Evolutionary conservation across 106 monocot species (phyloP).

Genomic region (Acanthochlamys bracteata): DNA sequence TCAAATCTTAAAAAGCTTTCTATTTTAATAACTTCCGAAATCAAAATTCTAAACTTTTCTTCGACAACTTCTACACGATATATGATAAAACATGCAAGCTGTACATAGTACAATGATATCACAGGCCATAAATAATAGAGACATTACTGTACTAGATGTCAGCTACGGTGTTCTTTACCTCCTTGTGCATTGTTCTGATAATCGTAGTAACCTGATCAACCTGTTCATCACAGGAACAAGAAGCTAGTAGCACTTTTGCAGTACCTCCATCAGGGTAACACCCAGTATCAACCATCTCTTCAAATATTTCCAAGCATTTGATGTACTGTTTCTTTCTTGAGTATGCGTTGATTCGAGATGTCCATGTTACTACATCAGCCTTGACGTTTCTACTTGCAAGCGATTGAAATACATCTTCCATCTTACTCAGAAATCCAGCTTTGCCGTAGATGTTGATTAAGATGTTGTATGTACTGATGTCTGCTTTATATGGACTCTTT

Average conservation of each 20-base stretch:
- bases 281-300: conserved; percentile 79
- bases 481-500: conserved; percentile 26
- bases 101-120: too few species aligned
- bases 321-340: conserved; percentile 62
- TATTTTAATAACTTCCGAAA: too few species aligned
- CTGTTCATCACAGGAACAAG: conserved; percentile 66
- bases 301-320: conserved; percentile 76
- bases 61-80: too few species aligned
- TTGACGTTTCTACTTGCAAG: conserved; percentile 26
- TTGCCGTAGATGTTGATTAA: conserved; percentile 71
- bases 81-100: too few species aligned
- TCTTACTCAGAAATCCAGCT: conserved; percentile 53
- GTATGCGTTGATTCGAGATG: conserved; percentile 67
- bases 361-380: conserved; percentile 81
- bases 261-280: conserved; percentile 90
- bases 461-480: conserved; percentile 86
- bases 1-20: too few species aligned
- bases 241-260: conserved; percentile 58
- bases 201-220: conserved; percentile 55
- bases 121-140: too few species aligned
- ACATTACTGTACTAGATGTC: background rate
- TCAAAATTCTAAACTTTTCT: too few species aligned
- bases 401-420: conserved; percentile 63
- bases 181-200: conserved; percentile 81
- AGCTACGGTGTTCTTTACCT: conserved; percentile 18